Evolutionary conservation across 2,329 filamentous ascomycete genomes (phyloP).

Genomic region (Fusarium sp.): DNA sequence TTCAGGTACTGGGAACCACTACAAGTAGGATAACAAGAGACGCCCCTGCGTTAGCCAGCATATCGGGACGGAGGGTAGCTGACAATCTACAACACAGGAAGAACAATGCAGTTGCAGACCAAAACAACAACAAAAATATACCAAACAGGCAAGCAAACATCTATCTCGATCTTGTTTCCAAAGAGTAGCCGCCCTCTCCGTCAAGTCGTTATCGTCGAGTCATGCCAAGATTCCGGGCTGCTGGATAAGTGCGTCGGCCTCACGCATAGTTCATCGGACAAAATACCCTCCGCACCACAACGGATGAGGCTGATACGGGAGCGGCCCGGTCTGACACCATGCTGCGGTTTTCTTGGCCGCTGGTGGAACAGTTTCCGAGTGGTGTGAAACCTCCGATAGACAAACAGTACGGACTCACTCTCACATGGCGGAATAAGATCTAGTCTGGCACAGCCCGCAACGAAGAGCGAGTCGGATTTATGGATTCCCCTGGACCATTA

Average conservation of each 20-base stretch:
- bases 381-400: constrained; percentile 1
- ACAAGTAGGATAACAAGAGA: neutral
- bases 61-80: neutral
- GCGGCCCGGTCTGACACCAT: constrained; percentile 32
- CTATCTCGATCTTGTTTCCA: neutral
- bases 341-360: neutral
- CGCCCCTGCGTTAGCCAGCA: neutral
- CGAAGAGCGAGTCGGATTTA: neutral
- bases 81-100: neutral
- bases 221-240: neutral
- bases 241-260: neutral
- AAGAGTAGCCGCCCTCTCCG: neutral
- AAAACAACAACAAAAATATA: neutral
- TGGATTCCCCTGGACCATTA: neutral
- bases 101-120: neutral
- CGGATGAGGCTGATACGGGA: constrained; percentile 24
- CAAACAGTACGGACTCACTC: neutral
- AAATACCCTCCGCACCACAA: constrained; percentile 10
- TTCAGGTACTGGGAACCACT: neutral
- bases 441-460: constrained; percentile 9
- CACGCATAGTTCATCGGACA: neutral
- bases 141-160: neutral
- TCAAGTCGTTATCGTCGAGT: neutral
- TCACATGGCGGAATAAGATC: neutral
- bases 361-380: constrained; percentile 19